Conservation (phyloP, 305 asterid species). For the Ajuga reptans region DNA sequence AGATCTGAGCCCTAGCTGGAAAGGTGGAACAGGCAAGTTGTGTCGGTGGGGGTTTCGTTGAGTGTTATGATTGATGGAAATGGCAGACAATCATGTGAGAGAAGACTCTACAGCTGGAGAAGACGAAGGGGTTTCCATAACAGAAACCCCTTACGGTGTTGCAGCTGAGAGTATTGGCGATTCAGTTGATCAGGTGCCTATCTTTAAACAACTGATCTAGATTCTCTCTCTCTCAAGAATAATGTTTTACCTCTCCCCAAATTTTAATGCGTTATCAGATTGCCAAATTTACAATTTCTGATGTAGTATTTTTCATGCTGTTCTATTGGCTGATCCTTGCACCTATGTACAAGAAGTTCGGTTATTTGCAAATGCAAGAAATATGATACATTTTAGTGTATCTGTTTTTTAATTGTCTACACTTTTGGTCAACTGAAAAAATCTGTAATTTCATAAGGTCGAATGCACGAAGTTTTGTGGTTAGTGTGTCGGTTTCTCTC, state of each 20-base stretch:
- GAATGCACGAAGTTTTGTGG: not conserved
- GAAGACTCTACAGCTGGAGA: conserved; percentile 42
- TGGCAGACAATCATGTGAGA: conserved; percentile 39
- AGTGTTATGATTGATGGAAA: conserved; percentile 36
- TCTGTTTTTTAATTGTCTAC: not conserved
- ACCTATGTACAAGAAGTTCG: not conserved
- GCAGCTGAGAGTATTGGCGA: conserved; percentile 33
- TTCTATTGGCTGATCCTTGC: not conserved
- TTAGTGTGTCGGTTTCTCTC: not conserved
- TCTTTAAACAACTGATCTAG: conserved; percentile 6
- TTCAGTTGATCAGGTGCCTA: conserved; percentile 46
- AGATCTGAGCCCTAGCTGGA: conserved; percentile 40
- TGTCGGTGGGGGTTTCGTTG: conserved; percentile 15
- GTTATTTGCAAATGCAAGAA: not conserved
- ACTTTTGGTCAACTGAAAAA: not conserved
- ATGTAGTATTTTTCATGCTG: not conserved
- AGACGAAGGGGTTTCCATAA: conserved; percentile 28
- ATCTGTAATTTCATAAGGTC: not conserved
- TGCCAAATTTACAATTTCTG: not conserved
- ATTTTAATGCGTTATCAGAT: no score
- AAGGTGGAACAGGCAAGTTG: conserved; percentile 20
- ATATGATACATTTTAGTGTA: not conserved
- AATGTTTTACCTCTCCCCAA: no score
- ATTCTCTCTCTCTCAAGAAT: not conserved
- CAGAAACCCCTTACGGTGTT: conserved; percentile 25